Conservation (phyloP, 2,329 filamentous ascomycete genomes). For the Fusarium buharicum region DNA sequence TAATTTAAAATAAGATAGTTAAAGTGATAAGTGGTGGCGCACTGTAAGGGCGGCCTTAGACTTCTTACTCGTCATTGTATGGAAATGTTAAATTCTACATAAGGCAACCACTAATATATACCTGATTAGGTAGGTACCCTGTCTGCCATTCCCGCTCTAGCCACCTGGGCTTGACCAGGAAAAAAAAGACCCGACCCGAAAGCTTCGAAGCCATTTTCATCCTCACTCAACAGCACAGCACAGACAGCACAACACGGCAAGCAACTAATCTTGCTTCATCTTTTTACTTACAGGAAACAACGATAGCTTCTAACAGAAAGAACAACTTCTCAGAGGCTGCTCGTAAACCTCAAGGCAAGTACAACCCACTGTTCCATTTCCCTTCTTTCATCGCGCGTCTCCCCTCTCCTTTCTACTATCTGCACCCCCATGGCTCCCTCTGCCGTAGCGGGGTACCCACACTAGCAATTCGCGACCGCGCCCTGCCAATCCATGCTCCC, state of each 20-base stretch:
- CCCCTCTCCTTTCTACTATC: constrained; percentile 24
- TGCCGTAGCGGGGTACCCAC: constrained; percentile 50
- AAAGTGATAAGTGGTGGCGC: too few relatives aligned
- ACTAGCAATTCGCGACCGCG: constrained; percentile 49
- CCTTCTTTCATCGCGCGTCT: not conserved
- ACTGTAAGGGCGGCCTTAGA: too few relatives aligned
- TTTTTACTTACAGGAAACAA: not conserved
- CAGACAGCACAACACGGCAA: not conserved
- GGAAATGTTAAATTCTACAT: too few relatives aligned
- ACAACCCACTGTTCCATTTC: not conserved
- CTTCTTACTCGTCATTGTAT: too few relatives aligned
- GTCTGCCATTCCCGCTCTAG: not conserved
- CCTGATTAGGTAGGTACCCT: not conserved
- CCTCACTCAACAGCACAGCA: constrained; percentile 8
- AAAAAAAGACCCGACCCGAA: constrained; percentile 1
- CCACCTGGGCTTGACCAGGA: constrained; percentile 4
- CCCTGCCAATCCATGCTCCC: constrained; percentile 49
- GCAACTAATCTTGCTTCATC: not conserved
- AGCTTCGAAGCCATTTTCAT: constrained; percentile 26
- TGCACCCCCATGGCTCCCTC: constrained; percentile 35
- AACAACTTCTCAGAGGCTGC: not conserved
- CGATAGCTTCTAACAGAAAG: not conserved
- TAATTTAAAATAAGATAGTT: too few relatives aligned
- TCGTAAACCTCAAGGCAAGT: constrained; percentile 3
- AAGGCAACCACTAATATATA: constrained; percentile 8